Conservation (phyloP, 2,329 filamentous ascomycete genomes). For the Allantophomopsis lycopodina region DNA sequence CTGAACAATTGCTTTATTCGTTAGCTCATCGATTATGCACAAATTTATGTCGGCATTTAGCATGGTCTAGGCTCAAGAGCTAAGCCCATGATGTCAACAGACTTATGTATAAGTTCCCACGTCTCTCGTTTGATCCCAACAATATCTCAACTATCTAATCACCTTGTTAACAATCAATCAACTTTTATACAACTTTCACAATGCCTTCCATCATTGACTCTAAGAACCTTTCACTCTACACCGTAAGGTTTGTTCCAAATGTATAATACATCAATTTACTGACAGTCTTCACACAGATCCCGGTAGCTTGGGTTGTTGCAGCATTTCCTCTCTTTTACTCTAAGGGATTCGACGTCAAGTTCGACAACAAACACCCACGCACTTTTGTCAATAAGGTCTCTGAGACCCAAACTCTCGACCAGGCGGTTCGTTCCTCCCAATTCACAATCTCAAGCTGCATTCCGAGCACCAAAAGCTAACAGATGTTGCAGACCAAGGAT, state of each 20-base stretch:
- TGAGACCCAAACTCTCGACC: slow-evolving; percentile 17
- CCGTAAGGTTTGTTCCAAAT: slow-evolving; percentile 1
- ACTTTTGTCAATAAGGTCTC: slow-evolving; percentile 12
- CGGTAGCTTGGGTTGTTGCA: slow-evolving; percentile 18
- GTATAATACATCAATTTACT: not conserved
- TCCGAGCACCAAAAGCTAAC: not conserved
- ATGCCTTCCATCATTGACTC: slow-evolving; percentile 5
- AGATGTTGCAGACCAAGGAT: slow-evolving; percentile 13
- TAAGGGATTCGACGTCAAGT: slow-evolving; percentile 7
- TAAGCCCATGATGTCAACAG: too few species aligned
- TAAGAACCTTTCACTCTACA: slow-evolving; percentile 7
- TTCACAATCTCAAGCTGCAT: not conserved
- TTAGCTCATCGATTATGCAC: too few species aligned
- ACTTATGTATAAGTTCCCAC: too few species aligned
- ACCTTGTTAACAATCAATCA: not conserved
- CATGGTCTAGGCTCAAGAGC: too few species aligned
- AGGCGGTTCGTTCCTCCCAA: slow-evolving; percentile 7
- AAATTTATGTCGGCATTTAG: too few species aligned
- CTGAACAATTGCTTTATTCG: too few species aligned
- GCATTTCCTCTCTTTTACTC: slow-evolving; percentile 21
- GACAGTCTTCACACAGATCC: slow-evolving; percentile 6
- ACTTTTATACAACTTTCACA: slow-evolving; percentile 3
- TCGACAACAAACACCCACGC: slow-evolving; percentile 18
- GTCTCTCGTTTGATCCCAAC: too few species aligned
- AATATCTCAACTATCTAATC: too few species aligned